phyloP scores from a whole-genome alignment of 2,329 filamentous ascomycete genomes.

The Cladosporium austrohemisphaericum region DNA sequence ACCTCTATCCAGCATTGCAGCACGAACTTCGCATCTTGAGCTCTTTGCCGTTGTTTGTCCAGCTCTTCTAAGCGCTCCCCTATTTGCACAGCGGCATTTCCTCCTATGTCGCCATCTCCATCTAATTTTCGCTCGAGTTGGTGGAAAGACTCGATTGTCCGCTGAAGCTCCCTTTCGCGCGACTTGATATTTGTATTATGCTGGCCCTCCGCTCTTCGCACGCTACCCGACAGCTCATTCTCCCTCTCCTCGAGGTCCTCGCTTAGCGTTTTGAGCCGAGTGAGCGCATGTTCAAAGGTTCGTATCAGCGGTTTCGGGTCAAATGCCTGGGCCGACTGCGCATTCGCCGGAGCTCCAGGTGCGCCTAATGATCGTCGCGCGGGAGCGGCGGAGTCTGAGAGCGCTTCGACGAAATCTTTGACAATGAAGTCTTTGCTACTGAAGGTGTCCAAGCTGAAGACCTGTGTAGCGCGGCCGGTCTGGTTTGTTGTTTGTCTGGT shows the following conservation, averaged over 20 bases:
- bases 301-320: conserved; percentile 96
- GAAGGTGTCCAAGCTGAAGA: conserved; percentile 77
- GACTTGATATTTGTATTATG: conserved; percentile 89
- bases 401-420: conserved; percentile 90
- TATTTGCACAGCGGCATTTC: conserved; percentile 90
- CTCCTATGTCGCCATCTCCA: conserved; percentile 58
- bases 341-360: conserved; percentile 39
- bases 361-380: conserved; percentile 65
- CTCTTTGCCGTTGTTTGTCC: conserved; percentile 83
- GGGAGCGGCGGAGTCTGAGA: conserved; percentile 82
- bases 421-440: conserved; percentile 80
- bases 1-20: conserved; percentile 98
- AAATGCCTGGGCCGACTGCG: conserved; percentile 51
- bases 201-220: conserved; percentile 84
- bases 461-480: conserved; percentile 35
- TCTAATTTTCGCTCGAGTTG: conserved; percentile 76
- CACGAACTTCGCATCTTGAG: conserved; percentile 88
- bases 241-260: conserved; percentile 87
- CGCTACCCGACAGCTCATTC: conserved; percentile 84
- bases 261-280: conserved; percentile 65
- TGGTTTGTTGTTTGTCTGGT: conserved; percentile 23
- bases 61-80: conserved; percentile 91
- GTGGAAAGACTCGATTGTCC: conserved; percentile 89
- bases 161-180: conserved; percentile 81
- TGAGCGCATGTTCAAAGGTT: conserved; percentile 77